phyloP scores from a whole-genome alignment of 768 basidiomycete species.

The Clitopilus passeckerianus region DNA sequence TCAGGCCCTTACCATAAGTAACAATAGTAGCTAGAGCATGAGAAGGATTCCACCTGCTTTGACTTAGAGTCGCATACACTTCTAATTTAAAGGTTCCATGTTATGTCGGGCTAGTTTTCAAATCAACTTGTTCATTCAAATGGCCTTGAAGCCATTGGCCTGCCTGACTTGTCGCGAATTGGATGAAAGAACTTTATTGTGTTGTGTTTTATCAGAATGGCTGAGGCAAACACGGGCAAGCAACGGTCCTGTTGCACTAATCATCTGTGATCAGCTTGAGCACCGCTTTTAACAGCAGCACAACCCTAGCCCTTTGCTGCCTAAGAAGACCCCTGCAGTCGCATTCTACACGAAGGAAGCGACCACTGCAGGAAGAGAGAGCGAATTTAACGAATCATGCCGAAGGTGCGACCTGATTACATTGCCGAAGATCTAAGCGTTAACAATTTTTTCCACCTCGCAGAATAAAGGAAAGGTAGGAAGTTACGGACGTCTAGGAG shows the following conservation, averaged over 20 bases:
- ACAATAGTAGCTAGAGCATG: too few species aligned
- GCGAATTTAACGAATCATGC: constrained; percentile 28
- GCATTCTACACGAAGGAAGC: neutral
- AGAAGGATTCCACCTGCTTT: too few species aligned
- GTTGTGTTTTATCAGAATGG: neutral
- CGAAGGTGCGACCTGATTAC: constrained; percentile 33
- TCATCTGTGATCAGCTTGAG: neutral
- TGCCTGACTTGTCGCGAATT: neutral
- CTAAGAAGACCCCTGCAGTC: neutral
- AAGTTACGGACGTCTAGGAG: neutral
- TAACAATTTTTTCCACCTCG: constrained; percentile 1
- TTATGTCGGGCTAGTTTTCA: too few species aligned
- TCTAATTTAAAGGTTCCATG: too few species aligned
- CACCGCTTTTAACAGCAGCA: neutral
- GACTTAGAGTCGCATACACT: too few species aligned
- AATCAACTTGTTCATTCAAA: too few species aligned
- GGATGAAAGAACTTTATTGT: neutral
- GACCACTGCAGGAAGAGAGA: neutral
- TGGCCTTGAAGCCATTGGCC: too few species aligned
- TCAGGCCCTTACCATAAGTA: too few species aligned
- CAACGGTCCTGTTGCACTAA: neutral
- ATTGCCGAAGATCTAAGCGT: constrained; percentile 1
- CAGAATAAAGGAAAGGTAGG: constrained; percentile 77
- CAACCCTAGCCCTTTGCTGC: neutral
- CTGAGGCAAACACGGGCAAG: neutral